A percentile compares a stretch with the other conserved stretches of the same genome.
These are phyloP conservation scores for Bryopsis sp. DNA, from an alignment of 139 green algal genomes.

Conservation along the genomic window DNA sequence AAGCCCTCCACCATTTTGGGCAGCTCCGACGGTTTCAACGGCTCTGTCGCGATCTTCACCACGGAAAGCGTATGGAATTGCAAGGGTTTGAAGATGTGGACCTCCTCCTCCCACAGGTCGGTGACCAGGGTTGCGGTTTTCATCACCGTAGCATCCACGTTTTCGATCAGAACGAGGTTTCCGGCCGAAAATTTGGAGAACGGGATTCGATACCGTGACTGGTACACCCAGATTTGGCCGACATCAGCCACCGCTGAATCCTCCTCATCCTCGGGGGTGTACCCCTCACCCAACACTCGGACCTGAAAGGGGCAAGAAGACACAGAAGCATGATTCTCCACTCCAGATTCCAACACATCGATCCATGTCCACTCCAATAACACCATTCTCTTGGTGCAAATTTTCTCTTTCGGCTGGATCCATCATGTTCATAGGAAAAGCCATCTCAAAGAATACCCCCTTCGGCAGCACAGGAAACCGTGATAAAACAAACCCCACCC, in stretches of 20 bases:
- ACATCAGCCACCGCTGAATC: conserved; percentile 69
- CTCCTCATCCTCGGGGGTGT: conserved; percentile 96
- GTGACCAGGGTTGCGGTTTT: conserved; percentile 88
- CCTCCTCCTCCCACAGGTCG: conserved; percentile 47
- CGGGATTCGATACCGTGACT: conserved; percentile 80
- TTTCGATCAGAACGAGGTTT: conserved; percentile 84
- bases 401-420: too few relatives aligned
- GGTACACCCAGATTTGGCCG: conserved; percentile 55
- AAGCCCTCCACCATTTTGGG: conserved; percentile 92
- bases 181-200: conserved; percentile 62
- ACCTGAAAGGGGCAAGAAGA: too few relatives aligned
- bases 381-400: too few relatives aligned
- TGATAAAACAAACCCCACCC: background rate
- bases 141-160: conserved; percentile 80
- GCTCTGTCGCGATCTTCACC: conserved; percentile 95
- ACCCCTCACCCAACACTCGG: conserved; percentile 74
- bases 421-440: too few relatives aligned
- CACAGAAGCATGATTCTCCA: background rate
- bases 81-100: conserved; percentile 38
- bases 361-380: too few relatives aligned
- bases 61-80: conserved; percentile 52
- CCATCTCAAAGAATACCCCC: background rate
- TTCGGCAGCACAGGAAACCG: background rate
- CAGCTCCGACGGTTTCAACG: conserved; percentile 91
- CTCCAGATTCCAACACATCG: too few relatives aligned